Base-by-base conservation (phyloP, 352 stramenopile genomes). In the Phytophthora citricola region DNA sequence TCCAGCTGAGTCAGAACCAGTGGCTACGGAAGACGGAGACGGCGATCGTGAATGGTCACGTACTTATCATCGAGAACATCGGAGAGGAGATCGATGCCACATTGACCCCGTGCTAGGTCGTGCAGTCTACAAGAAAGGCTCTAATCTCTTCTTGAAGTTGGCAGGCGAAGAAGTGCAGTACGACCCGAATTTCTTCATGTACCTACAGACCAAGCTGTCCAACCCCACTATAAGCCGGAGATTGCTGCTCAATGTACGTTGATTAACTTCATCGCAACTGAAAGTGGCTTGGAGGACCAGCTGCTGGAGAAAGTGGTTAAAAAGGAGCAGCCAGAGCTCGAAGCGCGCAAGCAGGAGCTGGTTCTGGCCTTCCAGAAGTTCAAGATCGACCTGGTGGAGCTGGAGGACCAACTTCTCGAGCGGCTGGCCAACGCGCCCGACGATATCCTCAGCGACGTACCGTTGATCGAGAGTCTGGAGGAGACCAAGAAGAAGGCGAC, bases 151-250 rank as follows among this genome's bases (percentile, higher is more conserved):
- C 78, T 69, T 99, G 26, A 98, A 98, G 58, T 76, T 98, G 39
- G 94, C 85, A 0, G 96, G 94, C 10, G 96, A 99, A 69, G 97
- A 99, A 71, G 94, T 99, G 39, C 93, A 99, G 64, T 99, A 99
- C 70, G 93, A 99, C 58, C 89, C 93, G 1, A 89, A 85, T 17
- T 99, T 99, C 66, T 95, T 98, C 69, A 94, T 99, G 61, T 99
- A 98, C 71, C 65, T 99, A 56, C 97, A 99, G 68, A 99, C 96
- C 1, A 99, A 98, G 73, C 75, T 99, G 22, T 98, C 88, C 55
- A 99, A 99, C 69, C 97, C 97, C 97, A 99, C 71, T 99, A 99
- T 83, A 98, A 98, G 60, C 97, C 96, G n/a, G 97, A 99, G 71
- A 98, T 99, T 43, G 91, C 94, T 0, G 96, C 97, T 5, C 96